Evolutionary conservation across 805 yeast genomes (phyloP).

Genomic region (Yarrowia porcina): DNA sequence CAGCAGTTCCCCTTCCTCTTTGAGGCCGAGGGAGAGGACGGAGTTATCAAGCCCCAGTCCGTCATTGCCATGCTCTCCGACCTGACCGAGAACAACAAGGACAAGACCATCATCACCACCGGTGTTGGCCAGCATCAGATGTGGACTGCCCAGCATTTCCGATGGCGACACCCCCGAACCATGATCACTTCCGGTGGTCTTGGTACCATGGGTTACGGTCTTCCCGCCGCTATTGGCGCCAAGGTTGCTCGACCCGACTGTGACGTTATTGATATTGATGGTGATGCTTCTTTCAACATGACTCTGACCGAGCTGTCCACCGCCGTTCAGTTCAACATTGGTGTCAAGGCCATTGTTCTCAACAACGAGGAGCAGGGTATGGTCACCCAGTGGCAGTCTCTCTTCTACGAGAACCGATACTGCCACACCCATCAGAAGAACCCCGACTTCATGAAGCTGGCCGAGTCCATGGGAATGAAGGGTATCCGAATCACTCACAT

Average conservation of each 20-base stretch:
- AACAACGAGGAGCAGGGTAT: slow-evolving; percentile 99
- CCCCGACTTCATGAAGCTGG: slow-evolving; percentile 89
- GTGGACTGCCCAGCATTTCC: slow-evolving; percentile 99
- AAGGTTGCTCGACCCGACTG: slow-evolving; percentile 95
- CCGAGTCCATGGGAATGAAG: slow-evolving; percentile 89
- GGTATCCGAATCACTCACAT: slow-evolving; percentile 72
- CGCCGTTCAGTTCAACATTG: slow-evolving; percentile 91
- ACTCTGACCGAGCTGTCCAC: slow-evolving; percentile 88
- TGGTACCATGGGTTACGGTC: slow-evolving; percentile 98
- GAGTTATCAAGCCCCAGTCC: slow-evolving; percentile 83
- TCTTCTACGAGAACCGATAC: slow-evolving; percentile 94
- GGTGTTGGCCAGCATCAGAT: slow-evolving; percentile 99
- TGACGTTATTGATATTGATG: slow-evolving; percentile 92
- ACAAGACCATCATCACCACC: slow-evolving; percentile 84
- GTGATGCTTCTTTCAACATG: slow-evolving; percentile 99
- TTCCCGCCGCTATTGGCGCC: slow-evolving; percentile 98
- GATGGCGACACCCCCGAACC: slow-evolving; percentile 89
- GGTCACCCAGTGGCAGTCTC: slow-evolving; percentile 99
- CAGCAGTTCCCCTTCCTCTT: slow-evolving; percentile 80
- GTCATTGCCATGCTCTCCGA: slow-evolving; percentile 73
- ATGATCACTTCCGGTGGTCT: slow-evolving; percentile 98
- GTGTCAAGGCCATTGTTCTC: slow-evolving; percentile 82
- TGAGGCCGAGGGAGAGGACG: slow-evolving; percentile 56
- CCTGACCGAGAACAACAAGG: slow-evolving; percentile 59
- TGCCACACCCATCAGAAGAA: slow-evolving; percentile 96